Base-by-base conservation (phyloP, 768 basidiomycete genomes). In the Boletus eberwhitei region DNA sequence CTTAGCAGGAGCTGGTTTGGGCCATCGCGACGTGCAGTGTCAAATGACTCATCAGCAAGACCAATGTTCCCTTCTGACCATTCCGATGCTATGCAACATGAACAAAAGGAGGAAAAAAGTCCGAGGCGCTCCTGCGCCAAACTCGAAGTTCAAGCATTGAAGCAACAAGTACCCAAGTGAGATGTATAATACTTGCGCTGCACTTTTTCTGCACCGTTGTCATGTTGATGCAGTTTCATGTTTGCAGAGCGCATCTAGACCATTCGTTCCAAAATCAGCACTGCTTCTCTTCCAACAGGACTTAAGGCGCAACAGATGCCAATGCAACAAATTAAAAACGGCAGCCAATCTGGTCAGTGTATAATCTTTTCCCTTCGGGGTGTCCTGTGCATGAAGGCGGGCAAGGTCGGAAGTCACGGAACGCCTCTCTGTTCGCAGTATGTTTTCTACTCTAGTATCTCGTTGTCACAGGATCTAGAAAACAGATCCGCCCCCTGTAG, bases 401-500 rank as follows among this genome's bases (percentile, higher is more conserved):
- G 29, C 9, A 5, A 13, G 14, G 12, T 43, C 44, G 17, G 22
- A 48, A 17, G 29, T 36, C 40, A 42, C 9, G 3, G 7, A 38
- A n/a, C 32, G 6, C 21, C 7, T 5, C 26, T 35, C n/a, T 31
- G 2, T n/a, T 19, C 24, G 26, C 34, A 26, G 13, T n/a, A 26
- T 40, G 17, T 39, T 21, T 40, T 37, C 38, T 39, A 4, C 19
- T 34, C 14, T 31, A 12, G 8, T 32, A 7, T 50, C 14, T n/a
- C 19, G 4, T 35, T 34, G 14, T 46, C 37, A 6, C 24, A 22
- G 24, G 26, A 31, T 29, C 60, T 54, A 64, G 36, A 69, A 67
- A 22, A 65, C 46, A 17, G 57, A 53, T 34, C 56, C 63, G 16
- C 67, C 63, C 2, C 66, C 63, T 70, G 40, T 34, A 8, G 44